These are phyloP conservation scores for Trypethelium eluteriae DNA, from an alignment of 495 filamentous ascomycete species.

Conservation along the genomic window DNA sequence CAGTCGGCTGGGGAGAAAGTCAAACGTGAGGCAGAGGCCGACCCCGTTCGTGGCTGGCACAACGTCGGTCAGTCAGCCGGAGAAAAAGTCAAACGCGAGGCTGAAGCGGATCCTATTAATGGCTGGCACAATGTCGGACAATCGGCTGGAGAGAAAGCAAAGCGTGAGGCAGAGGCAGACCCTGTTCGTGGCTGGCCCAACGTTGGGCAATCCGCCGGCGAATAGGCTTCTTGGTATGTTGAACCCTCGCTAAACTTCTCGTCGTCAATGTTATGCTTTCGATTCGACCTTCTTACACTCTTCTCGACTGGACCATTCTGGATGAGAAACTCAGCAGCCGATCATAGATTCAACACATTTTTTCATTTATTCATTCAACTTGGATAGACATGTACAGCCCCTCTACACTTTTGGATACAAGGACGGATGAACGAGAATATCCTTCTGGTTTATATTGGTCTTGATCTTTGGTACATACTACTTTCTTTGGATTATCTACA, in stretches of 20 bases:
- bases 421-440: neutral
- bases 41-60: neutral
- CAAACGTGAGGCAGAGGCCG: conserved; percentile 19
- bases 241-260: neutral
- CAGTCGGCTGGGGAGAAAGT: conserved; percentile 21
- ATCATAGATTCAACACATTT: neutral
- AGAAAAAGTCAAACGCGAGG: conserved; percentile 5
- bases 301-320: neutral
- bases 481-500: neutral
- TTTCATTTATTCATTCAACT: neutral
- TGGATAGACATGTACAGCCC: neutral
- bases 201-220: conserved; percentile 1
- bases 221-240: conserved; percentile 13
- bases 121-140: conserved; percentile 18
- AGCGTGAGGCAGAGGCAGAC: conserved; percentile 18
- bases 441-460: neutral
- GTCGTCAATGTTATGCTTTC: neutral
- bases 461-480: neutral
- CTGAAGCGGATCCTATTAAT: conserved; percentile 2
- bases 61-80: neutral
- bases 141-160: conserved; percentile 19
- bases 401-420: neutral
- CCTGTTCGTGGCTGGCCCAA: neutral
- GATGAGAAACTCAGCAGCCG: neutral
- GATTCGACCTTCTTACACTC: neutral